Percentiles rank a stretch among this genome's conserved stretches.
Conservation (phyloP, 140 eudicot species). For the Cichorium intybus region DNA sequence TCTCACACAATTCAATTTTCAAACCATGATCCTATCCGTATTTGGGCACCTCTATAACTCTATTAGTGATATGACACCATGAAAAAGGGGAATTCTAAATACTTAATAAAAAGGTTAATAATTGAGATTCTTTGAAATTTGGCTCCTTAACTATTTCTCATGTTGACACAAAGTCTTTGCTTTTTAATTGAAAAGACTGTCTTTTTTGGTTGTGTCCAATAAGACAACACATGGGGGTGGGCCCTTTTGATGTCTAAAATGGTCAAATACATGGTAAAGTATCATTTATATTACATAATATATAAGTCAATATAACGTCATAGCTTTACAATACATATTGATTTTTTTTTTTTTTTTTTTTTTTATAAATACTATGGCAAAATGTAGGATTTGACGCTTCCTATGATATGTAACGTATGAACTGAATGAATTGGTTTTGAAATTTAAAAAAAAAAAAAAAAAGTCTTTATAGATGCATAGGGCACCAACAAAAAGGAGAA, state of each 20-base stretch:
- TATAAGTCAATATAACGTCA: neutral
- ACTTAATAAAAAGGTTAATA: slow-evolving; percentile 19
- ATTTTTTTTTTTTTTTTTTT: neutral
- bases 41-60: neutral
- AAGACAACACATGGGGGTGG: slow-evolving; percentile 39
- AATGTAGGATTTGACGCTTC: neutral
- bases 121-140: slow-evolving; percentile 32
- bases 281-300: slow-evolving; percentile 11
- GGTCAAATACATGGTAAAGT: slow-evolving; percentile 19
- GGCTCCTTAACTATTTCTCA: slow-evolving; percentile 38
- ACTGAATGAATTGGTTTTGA: neutral
- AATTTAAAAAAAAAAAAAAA: no score
- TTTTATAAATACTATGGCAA: neutral
- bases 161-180: slow-evolving; percentile 30
- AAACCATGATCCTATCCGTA: neutral
- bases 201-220: slow-evolving; percentile 39
- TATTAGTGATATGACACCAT: slow-evolving; percentile 1
- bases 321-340: neutral
- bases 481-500: no score
- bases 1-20: neutral
- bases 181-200: slow-evolving; percentile 19
- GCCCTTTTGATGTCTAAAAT: slow-evolving; percentile 10
- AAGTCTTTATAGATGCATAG: no score
- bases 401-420: neutral
- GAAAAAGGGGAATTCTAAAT: slow-evolving; percentile 18